Evolutionary conservation across 306 rosid species (phyloP), one percentile per base, ranked within the genome.

Genomic region (Begonia masoniana): DNA sequence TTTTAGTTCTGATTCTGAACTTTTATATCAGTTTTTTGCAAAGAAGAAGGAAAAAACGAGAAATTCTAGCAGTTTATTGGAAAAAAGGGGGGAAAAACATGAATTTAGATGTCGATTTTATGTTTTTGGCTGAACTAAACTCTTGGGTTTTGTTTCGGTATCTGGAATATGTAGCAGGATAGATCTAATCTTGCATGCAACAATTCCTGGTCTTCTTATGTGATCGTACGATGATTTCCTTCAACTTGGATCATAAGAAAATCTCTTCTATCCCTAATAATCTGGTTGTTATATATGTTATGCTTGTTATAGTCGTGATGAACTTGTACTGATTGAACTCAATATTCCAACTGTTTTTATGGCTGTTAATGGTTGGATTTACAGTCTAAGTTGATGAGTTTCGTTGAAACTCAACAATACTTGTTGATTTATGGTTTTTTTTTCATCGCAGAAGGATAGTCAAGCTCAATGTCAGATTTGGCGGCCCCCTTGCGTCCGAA

Each of bases 401-500:
- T 21, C 24, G 3, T 1, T 2, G 24, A 21, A 21, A 21, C 24
- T 21, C 24, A 21, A 0, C 24, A 2, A 21, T 43, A 43, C 13
- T 43, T 43, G 47, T 43, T 43, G 47, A 43, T 43, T 9, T 43
- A 43, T 12, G 13, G 12, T 43, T 1, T 12, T 12, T 43, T 6
- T 43, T 43, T 43, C 0, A 9, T 59, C 49, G 49, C 68, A 62
- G 58, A 21, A 57, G 48, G 43, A 23, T 16, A 62, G 50, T 19
- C 12, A 16, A 51, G 24, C 47, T 64, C 62, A 16, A 91, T 91
- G 97, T 83, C 97, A 3, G 96, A 91, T 73, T 87, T 91, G 10
- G 69, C 73, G 54, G 68, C 77, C 41, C 97, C 97, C 6, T 53
- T 85, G 68, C 94, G 92, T 21, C 94, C 94, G 1, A 91, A 86